Evolutionary conservation across 495 filamentous ascomycete species (phyloP).

Genomic region (Aspergillus haitiensis): DNA sequence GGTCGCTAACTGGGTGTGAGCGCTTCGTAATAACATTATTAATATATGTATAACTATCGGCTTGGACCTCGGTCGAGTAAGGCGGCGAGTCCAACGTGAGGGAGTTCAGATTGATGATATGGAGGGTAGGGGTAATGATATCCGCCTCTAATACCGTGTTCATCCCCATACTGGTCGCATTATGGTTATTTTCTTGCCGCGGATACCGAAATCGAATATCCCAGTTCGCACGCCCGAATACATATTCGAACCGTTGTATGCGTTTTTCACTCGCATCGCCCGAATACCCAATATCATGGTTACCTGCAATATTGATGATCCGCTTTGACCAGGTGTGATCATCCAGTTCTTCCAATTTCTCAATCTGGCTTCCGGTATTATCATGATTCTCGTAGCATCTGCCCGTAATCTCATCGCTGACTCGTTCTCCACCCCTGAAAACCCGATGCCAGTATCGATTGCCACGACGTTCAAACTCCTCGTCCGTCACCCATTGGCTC

Average conservation of each 20-base stretch:
- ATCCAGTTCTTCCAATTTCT: slow-evolving; percentile 47
- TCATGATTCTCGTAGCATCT: slow-evolving; percentile 26
- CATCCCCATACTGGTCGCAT: not conserved
- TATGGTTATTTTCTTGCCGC: slow-evolving; percentile 15
- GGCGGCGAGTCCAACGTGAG: slow-evolving; percentile 90
- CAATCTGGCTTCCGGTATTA: slow-evolving; percentile 37
- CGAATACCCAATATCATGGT: slow-evolving; percentile 95
- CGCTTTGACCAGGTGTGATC: slow-evolving; percentile 65
- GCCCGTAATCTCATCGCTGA: slow-evolving; percentile 60
- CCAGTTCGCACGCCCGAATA: slow-evolving; percentile 87
- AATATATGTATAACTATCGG: slow-evolving; percentile 73
- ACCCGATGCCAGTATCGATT: slow-evolving; percentile 80
- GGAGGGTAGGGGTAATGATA: slow-evolving; percentile 51
- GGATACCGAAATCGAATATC: slow-evolving; percentile 66
- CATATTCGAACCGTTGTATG: slow-evolving; percentile 73
- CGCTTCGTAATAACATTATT: slow-evolving; percentile 65
- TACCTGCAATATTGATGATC: slow-evolving; percentile 87
- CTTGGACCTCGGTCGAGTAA: slow-evolving; percentile 60
- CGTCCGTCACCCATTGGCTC: slow-evolving; percentile 91
- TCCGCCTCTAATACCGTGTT: slow-evolving; percentile 18
- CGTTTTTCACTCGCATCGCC: slow-evolving; percentile 76
- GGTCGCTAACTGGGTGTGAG: slow-evolving; percentile 63
- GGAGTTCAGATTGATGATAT: slow-evolving; percentile 82
- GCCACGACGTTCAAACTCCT: slow-evolving; percentile 73
- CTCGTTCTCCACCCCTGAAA: slow-evolving; percentile 65